Evolutionary conservation across 805 yeast species (phyloP).

Genomic region (Pichia pseudocactophila): DNA sequence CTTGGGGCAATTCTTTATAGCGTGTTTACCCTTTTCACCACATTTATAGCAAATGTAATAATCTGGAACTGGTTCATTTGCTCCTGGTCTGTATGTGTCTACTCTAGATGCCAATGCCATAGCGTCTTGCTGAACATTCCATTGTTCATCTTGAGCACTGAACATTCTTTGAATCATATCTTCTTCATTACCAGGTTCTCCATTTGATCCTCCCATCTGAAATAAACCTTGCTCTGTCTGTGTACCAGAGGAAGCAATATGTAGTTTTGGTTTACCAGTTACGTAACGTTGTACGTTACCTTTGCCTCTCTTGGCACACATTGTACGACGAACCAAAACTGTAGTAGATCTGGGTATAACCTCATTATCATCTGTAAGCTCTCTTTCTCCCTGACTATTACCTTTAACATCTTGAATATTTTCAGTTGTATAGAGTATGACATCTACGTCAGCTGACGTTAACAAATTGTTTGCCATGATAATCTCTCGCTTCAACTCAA

Average conservation of each 20-base stretch:
- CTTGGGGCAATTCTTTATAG: constrained; percentile 94
- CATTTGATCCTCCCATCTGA: constrained; percentile 7
- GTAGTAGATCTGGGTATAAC: constrained; percentile 87
- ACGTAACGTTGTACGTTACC: constrained; percentile 65
- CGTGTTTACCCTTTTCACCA: constrained; percentile 86
- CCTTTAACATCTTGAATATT: constrained; percentile 23
- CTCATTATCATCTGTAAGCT: constrained; percentile 79
- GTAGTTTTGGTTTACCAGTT: constrained; percentile 56
- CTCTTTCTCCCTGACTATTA: constrained; percentile 26
- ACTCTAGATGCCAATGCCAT: constrained; percentile 82
- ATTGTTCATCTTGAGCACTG: constrained; percentile 84
- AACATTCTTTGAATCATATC: constrained; percentile 87
- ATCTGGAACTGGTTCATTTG: constrained; percentile 84
- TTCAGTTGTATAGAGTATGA: constrained; percentile 55
- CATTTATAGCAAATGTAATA: constrained; percentile 95
- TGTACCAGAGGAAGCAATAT: constrained; percentile 12
- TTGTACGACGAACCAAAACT: constrained; percentile 72
- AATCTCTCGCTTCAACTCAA: constrained; percentile 88
- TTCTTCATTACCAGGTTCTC: constrained; percentile 47
- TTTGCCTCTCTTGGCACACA: constrained; percentile 41
- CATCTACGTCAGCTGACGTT: constrained; percentile 76
- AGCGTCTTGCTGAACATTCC: constrained; percentile 90
- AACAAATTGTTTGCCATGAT: constrained; percentile 73
- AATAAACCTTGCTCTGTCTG: constrained; percentile 11
- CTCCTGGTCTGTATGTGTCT: constrained; percentile 20